phyloP scores from a whole-genome alignment of 2,329 filamentous ascomycete species.

The Paecilomyces sp. region DNA sequence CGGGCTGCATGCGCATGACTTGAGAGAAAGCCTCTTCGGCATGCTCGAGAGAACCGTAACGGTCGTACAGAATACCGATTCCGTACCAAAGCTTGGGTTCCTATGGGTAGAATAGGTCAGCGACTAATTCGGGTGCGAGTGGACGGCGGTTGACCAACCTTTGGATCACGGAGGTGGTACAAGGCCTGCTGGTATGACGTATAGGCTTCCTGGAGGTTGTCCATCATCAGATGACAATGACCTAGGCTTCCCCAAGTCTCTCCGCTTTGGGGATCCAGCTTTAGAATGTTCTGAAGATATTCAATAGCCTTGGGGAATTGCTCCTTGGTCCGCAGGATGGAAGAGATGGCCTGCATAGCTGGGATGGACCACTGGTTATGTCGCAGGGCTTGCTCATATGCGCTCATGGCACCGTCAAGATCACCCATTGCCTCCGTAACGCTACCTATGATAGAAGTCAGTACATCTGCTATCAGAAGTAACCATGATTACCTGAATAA shows the following conservation, averaged over 20 bases:
- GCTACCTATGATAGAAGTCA: constrained; percentile 52
- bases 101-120: constrained; percentile 35
- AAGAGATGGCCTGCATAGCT: constrained; percentile 90
- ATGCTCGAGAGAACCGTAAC: constrained; percentile 93
- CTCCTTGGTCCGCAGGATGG: constrained; percentile 84
- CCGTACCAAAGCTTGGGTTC: constrained; percentile 99
- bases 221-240: constrained; percentile 99
- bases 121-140: neutral
- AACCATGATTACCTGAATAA: neutral
- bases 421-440: constrained; percentile 83
- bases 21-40: constrained; percentile 97
- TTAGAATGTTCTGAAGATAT: constrained; percentile 83
- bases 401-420: constrained; percentile 77
- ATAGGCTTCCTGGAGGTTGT: constrained; percentile 94
- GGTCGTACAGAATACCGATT: constrained; percentile 93
- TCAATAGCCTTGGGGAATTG: constrained; percentile 92
- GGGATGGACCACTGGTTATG: constrained; percentile 83
- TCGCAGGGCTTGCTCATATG: constrained; percentile 82
- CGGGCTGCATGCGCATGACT: constrained; percentile 96
- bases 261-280: constrained; percentile 81
- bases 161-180: constrained; percentile 86
- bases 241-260: constrained; percentile 95
- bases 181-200: constrained; percentile 93
- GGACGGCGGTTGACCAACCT: constrained; percentile 49
- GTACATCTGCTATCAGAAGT: neutral